Base-by-base conservation (phyloP, 192 early-diverging fungal species). In the Haplosporangium gracile region DNA sequence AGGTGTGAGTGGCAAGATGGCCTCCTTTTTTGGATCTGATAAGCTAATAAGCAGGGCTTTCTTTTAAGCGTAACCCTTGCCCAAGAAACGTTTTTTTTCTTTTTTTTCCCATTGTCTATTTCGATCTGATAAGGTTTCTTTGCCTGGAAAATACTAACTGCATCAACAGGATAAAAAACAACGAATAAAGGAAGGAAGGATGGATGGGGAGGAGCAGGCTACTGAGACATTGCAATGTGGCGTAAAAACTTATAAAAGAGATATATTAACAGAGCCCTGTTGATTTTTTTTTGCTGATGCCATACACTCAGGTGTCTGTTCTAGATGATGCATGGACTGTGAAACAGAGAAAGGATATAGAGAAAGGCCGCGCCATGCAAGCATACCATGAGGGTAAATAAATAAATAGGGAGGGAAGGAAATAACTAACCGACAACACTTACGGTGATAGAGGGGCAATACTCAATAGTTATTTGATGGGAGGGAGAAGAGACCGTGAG, bases 221-320 rank as follows among this genome's bases (percentile, higher is more conserved):
- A 32, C 60, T 65, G 60, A 65, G 60, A 65, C 60, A 65, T 63
- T 65, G 60, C 29, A 65, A 65, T 65, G 60, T 65, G 60, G 60
- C 60, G 60, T 65, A 65, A 65, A 57, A 65, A 65, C 2, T 13
- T 32, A 32, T 32, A 65, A 15, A 11, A 65, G 11, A 29, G 60
- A 24, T 15, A 13, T 29, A 63, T 10, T 2, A 7, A 40, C 4
- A 43, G 42, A 6, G 42, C 42, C 0, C n/a, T 57, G n/a, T 26
- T 26, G n/a, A 11, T 63, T 24, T 29, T 24, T 29, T 36, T 63
- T 63, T 26, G n/a, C 1, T 63, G 57, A 65, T 65, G 57, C 60
- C 60, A 34, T 65, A 11, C 29, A 29, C 60, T 29, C 7, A 8
- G 11, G 57, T 29, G 57, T 26, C 2, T 22, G 5, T 57, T 11